A percentile compares a stretch with the other conserved stretches of the same genome.
Evolutionary conservation across 305 asterid species (phyloP).

Genomic region (Solanum hybrid): DNA sequence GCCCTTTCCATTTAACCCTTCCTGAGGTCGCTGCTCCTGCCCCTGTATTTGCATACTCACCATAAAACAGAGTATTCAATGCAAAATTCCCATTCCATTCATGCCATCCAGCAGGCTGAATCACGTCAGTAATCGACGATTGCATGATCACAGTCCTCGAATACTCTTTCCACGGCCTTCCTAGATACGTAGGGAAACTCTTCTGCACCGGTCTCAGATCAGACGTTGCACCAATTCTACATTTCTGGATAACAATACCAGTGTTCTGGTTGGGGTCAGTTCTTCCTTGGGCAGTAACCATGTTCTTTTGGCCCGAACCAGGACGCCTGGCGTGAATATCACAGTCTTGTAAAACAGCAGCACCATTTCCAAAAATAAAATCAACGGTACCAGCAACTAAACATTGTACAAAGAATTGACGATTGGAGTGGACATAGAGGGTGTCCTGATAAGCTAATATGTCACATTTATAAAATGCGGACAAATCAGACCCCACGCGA

Average conservation of each 20-base stretch:
- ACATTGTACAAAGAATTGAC: slow-evolving; percentile 64
- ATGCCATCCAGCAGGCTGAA: slow-evolving; percentile 63
- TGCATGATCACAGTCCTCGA: slow-evolving; percentile 73
- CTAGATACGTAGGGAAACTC: slow-evolving; percentile 49
- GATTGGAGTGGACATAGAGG: slow-evolving; percentile 65
- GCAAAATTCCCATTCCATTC: slow-evolving; percentile 79
- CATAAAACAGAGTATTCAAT: slow-evolving; percentile 47
- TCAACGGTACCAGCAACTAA: slow-evolving; percentile 63
- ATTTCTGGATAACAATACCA: slow-evolving; percentile 71
- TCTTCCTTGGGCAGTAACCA: slow-evolving; percentile 87
- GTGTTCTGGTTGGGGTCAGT: slow-evolving; percentile 88
- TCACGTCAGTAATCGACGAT: slow-evolving; percentile 49
- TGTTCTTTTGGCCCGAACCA: slow-evolving; percentile 51
- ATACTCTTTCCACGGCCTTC: slow-evolving; percentile 78
- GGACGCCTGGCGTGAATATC: slow-evolving; percentile 83
- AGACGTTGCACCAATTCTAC: slow-evolving; percentile 64
- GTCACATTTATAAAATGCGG: slow-evolving; percentile 73
- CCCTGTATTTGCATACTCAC: slow-evolving; percentile 63
- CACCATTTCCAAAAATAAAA: slow-evolving; percentile 76
- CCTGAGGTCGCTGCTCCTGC: slow-evolving; percentile 56
- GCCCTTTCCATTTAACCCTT: slow-evolving; percentile 67
- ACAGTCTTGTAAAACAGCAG: slow-evolving; percentile 53
- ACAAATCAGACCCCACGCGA: slow-evolving; percentile 67
- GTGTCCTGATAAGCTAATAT: slow-evolving; percentile 69
- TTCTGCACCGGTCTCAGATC: slow-evolving; percentile 46